Evolutionary conservation across 2,329 filamentous ascomycete genomes (phyloP).

Genomic region (Aschersonia sp.): DNA sequence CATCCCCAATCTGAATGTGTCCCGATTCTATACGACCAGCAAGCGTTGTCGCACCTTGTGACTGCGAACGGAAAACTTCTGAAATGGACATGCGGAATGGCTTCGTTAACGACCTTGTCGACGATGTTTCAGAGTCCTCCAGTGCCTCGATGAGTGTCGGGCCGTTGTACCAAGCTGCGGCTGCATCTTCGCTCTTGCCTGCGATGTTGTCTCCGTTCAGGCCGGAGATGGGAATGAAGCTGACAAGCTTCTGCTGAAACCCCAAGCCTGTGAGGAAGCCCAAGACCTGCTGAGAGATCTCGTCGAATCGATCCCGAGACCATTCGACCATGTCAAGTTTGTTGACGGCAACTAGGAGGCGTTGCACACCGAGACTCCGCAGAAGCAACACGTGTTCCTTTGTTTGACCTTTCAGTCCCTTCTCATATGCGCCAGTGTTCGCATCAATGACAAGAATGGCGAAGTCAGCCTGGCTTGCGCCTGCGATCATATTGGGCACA

Average conservation of each 20-base stretch:
- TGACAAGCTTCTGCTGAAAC: constrained; percentile 68
- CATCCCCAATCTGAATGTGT: constrained; percentile 71
- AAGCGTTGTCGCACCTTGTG: constrained; percentile 71
- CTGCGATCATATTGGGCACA: constrained; percentile 98
- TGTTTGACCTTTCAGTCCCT: constrained; percentile 84
- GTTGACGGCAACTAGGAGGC: constrained; percentile 83
- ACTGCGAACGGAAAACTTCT: constrained; percentile 72
- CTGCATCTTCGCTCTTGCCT: constrained; percentile 35
- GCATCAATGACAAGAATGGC: constrained; percentile 90
- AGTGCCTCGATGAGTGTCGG: constrained; percentile 70
- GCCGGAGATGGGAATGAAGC: constrained; percentile 82
- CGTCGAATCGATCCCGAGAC: constrained; percentile 69
- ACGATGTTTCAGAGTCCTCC: constrained; percentile 63
- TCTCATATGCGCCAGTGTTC: constrained; percentile 81
- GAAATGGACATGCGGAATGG: constrained; percentile 76
- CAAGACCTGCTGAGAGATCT: constrained; percentile 71
- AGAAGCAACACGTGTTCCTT: constrained; percentile 84
- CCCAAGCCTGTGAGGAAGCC: constrained; percentile 73
- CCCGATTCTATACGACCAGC: constrained; percentile 79
- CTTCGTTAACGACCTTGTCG: constrained; percentile 52
- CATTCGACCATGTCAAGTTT: constrained; percentile 83
- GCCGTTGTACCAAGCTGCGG: constrained; percentile 66
- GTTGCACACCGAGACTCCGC: constrained; percentile 79
- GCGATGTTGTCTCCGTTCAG: constrained; percentile 80
- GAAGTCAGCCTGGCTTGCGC: constrained; percentile 90